Conservation (phyloP, 2,329 filamentous ascomycete genomes). For the Colletotrichum spaethianum region DNA sequence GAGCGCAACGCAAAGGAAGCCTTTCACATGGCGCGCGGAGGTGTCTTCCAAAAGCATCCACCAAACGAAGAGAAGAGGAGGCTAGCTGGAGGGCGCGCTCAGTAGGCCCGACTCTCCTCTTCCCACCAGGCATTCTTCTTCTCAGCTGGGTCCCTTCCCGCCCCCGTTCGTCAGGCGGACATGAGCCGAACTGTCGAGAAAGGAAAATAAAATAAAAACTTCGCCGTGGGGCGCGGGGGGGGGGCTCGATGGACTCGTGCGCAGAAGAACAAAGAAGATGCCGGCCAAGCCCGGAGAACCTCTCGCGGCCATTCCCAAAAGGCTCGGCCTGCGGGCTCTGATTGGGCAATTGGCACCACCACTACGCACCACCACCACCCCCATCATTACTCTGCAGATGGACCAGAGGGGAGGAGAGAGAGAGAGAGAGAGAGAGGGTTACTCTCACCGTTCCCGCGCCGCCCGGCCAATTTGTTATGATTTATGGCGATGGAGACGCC, state of each 20-base stretch:
- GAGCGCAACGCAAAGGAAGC: background rate
- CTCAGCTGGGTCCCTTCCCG: background rate
- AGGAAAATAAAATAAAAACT: too few relatives aligned
- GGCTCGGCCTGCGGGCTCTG: background rate
- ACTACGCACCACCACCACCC: background rate
- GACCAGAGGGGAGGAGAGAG: background rate
- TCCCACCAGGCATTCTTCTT: background rate
- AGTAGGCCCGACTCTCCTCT: slow-evolving; percentile 6
- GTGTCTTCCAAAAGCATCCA: background rate
- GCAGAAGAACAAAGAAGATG: slow-evolving; percentile 1
- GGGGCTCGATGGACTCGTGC: background rate
- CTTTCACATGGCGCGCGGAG: background rate
- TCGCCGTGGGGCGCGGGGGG: background rate
- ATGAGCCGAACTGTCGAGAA: slow-evolving; percentile 3
- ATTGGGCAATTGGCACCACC: slow-evolving; percentile 2
- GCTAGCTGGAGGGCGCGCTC: background rate
- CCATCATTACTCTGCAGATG: background rate
- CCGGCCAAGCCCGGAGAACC: slow-evolving; percentile 19
- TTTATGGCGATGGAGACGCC: too few relatives aligned
- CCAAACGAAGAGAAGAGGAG: background rate
- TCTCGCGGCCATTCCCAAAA: background rate
- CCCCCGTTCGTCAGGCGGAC: slow-evolving; percentile 1
- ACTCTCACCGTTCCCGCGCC: background rate
- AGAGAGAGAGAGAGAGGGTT: background rate
- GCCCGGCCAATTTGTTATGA: too few relatives aligned